Conservation (phyloP, 2,329 filamentous ascomycete genomes). For the Stromatinia cepivora region DNA sequence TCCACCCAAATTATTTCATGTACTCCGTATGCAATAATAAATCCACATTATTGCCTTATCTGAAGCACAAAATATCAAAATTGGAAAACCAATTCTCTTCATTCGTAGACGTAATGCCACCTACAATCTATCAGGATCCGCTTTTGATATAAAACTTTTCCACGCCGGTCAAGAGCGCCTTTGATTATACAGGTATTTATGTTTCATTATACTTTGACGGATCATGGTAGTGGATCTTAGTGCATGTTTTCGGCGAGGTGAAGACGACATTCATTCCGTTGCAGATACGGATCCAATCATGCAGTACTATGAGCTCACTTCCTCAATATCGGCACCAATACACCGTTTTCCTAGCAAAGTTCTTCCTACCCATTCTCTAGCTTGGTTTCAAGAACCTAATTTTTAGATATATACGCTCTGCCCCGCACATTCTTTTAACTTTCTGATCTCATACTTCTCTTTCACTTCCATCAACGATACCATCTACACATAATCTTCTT, state of each 20-base stretch:
- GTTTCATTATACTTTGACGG: slow-evolving; percentile 29
- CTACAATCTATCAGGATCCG: slow-evolving; percentile 26
- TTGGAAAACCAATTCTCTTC: slow-evolving; percentile 2
- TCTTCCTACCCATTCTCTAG: slow-evolving; percentile 35
- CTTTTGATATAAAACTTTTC: slow-evolving; percentile 36
- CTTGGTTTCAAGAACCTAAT: slow-evolving; percentile 29
- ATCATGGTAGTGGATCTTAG: slow-evolving; percentile 13
- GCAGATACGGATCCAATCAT: slow-evolving; percentile 17
- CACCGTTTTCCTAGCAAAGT: slow-evolving; percentile 20
- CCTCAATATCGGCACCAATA: slow-evolving; percentile 12
- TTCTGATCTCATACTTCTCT: not conserved
- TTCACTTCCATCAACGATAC: not conserved
- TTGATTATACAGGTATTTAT: slow-evolving; percentile 26
- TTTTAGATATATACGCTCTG: slow-evolving; percentile 37
- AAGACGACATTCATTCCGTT: slow-evolving; percentile 14
- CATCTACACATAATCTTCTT: not conserved
- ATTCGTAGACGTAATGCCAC: slow-evolving; percentile 13
- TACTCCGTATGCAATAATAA: not conserved
- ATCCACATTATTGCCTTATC: slow-evolving; percentile 33
- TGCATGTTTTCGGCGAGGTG: slow-evolving; percentile 4
- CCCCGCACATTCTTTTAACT: not conserved
- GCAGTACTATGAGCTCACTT: slow-evolving; percentile 19
- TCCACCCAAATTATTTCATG: slow-evolving; percentile 22
- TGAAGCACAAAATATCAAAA: slow-evolving; percentile 9
- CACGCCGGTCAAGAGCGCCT: slow-evolving; percentile 27